phyloP scores from a whole-genome alignment of 164 flowering plant genomes.

The Malania oleifera region DNA sequence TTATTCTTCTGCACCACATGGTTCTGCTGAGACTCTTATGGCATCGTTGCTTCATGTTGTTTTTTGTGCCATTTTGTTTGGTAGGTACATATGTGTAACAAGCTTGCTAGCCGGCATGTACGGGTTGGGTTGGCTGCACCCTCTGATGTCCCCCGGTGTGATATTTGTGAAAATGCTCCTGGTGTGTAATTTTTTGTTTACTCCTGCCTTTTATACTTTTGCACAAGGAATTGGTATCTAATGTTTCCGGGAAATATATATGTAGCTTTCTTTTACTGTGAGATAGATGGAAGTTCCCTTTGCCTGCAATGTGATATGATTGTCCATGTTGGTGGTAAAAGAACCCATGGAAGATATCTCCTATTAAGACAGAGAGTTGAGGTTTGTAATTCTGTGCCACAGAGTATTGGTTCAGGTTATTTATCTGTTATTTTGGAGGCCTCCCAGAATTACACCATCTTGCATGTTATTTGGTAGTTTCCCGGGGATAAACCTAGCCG shows the following conservation, averaged over 20 bases:
- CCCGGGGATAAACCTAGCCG: slow-evolving; percentile 71
- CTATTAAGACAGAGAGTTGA: slow-evolving; percentile 82
- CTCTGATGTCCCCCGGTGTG: slow-evolving; percentile 78
- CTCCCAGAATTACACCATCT: neutral
- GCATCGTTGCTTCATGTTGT: neutral
- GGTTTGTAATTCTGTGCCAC: slow-evolving; percentile 45
- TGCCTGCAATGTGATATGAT: slow-evolving; percentile 79
- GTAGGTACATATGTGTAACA: slow-evolving; percentile 97
- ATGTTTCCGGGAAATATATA: slow-evolving; percentile 1
- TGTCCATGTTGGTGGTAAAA: slow-evolving; percentile 97
- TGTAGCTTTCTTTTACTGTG: slow-evolving; percentile 65
- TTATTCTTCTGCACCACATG: too few species aligned
- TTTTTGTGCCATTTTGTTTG: slow-evolving; percentile 10
- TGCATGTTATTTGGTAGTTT: slow-evolving; percentile 44
- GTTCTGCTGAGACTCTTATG: neutral
- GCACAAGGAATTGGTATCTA: neutral
- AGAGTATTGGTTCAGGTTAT: slow-evolving; percentile 1
- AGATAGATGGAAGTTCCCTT: slow-evolving; percentile 54
- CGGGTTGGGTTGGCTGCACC: slow-evolving; percentile 85
- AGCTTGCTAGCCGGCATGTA: slow-evolving; percentile 91
- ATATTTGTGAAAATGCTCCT: slow-evolving; percentile 93
- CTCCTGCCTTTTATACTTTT: neutral
- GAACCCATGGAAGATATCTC: slow-evolving; percentile 88
- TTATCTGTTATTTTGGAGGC: neutral
- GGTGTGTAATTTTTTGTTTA: slow-evolving; percentile 26